phyloP scores from a whole-genome alignment of 2,329 filamentous ascomycete genomes.

The Epichloe scottii region DNA sequence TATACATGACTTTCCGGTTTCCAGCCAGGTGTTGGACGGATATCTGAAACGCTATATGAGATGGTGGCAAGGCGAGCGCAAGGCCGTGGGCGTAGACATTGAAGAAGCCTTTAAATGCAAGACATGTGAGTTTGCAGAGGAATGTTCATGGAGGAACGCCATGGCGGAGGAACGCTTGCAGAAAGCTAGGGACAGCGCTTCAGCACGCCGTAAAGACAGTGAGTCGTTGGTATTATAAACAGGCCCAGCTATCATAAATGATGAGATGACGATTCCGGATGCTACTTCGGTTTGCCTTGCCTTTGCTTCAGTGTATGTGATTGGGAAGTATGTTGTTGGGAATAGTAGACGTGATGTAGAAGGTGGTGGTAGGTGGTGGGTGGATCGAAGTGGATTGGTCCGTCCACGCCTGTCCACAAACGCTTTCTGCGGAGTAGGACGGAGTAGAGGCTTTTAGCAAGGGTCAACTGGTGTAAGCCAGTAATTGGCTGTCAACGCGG shows the following conservation, averaged over 20 bases:
- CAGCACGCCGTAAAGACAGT: slow-evolving; percentile 5
- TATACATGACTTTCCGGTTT: slow-evolving; percentile 52
- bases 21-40: slow-evolving; percentile 45
- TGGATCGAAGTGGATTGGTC: too few species aligned
- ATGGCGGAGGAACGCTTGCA: slow-evolving; percentile 41
- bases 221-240: background rate
- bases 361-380: too few species aligned
- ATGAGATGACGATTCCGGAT: too few species aligned
- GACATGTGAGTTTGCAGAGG: slow-evolving; percentile 69
- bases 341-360: too few species aligned
- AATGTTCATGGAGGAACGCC: slow-evolving; percentile 63
- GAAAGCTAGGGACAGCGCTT: slow-evolving; percentile 1
- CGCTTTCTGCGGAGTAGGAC: too few species aligned
- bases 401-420: too few species aligned
- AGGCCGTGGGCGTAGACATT: slow-evolving; percentile 61
- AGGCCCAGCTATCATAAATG: background rate
- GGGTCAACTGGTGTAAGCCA: too few species aligned
- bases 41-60: slow-evolving; percentile 60
- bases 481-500: too few species aligned
- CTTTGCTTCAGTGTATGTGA: too few species aligned
- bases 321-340: too few species aligned
- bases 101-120: slow-evolving; percentile 84
- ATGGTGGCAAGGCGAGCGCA: slow-evolving; percentile 78
- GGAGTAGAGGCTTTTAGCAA: too few species aligned
- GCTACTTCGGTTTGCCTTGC: too few species aligned